phyloP scores from a whole-genome alignment of 2,329 filamentous ascomycete genomes.

The Monosporascus sp. region DNA sequence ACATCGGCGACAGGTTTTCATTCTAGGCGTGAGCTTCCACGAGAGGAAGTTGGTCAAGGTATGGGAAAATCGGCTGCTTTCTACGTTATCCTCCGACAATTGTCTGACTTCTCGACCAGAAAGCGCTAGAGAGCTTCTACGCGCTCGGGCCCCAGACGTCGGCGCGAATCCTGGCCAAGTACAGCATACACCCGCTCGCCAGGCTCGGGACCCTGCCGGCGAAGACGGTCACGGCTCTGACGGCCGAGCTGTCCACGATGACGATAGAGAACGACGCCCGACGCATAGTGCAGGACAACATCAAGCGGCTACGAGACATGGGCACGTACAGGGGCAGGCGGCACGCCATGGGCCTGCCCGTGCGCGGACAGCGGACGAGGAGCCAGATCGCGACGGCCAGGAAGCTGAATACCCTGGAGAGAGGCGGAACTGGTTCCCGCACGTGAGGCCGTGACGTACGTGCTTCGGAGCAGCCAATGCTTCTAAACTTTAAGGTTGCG shows the following conservation, averaged over 20 bases:
- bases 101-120: conserved; percentile 33
- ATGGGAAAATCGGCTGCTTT: conserved; percentile 16
- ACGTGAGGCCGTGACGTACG: conserved; percentile 3
- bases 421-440: conserved; percentile 25
- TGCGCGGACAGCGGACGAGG: conserved; percentile 83
- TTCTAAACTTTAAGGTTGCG: not conserved
- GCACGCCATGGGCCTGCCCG: conserved; percentile 89
- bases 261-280: conserved; percentile 87
- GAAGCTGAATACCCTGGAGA: conserved; percentile 56
- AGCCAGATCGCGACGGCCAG: conserved; percentile 60
- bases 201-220: conserved; percentile 69
- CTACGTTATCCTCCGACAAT: no score
- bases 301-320: conserved; percentile 81
- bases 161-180: conserved; percentile 75
- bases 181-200: conserved; percentile 79
- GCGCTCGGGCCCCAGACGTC: conserved; percentile 69
- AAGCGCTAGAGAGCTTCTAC: conserved; percentile 79
- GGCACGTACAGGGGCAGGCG: conserved; percentile 82
- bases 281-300: conserved; percentile 75
- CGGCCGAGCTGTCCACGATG: conserved; percentile 81
- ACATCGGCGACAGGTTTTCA: conserved; percentile 58
- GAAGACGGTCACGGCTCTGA: conserved; percentile 75
- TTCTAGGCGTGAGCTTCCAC: conserved; percentile 80
- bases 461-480: not conserved
- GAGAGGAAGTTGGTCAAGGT: conserved; percentile 81